Base-by-base conservation (phyloP, 2,329 filamentous ascomycete genomes). In the Apiospora aurea region DNA sequence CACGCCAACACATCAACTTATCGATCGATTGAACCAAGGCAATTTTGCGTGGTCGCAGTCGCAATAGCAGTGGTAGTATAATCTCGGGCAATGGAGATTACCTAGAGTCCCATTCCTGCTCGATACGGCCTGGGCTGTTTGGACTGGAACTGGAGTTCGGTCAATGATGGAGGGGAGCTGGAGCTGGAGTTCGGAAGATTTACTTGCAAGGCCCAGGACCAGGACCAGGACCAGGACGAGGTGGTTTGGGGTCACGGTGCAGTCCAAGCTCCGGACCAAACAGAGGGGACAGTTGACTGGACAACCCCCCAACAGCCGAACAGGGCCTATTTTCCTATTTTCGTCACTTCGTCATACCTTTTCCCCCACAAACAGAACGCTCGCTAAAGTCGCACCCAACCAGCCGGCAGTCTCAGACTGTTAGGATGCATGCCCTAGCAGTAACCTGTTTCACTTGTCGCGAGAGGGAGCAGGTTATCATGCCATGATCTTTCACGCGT, bases 111-210 rank as follows among this genome's bases (percentile, higher is more conserved):
- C 57, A 64, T 64, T 64, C 57, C 57, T 64, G 18, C 53, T 38
- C 34, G 29, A 16, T 57, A 61, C 53, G 57, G 16, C 18, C 29
- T 43, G 41, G 47, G 47, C n/a, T 24, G 47, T 49, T 49, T 21
- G 57, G 34, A 29, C 57, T 41, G 57, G 57, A 64, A 29, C 57
- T 41, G 57, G 57, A 64, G 53, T 21, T 61, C 11, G 53, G 21
- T 38, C 57, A 41, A 61, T 61, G 53, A n/a, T 64, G 57, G 57
- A 64, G 57, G 57, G 34, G 57, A 64, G 57, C 57, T 64, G 57
- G 57, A 64, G 57, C 57, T 64, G 57, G 57, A 64, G 57, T 64
- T 64, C 57, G 57, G 57, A 64, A 64, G 57, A 64, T 64, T 64
- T 64, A 38, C 57, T 64, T 64, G 57, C 57, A 64, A 64, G 57